Conservation (phyloP, 345 rosid genomes). For the Rhizophora mangle region DNA sequence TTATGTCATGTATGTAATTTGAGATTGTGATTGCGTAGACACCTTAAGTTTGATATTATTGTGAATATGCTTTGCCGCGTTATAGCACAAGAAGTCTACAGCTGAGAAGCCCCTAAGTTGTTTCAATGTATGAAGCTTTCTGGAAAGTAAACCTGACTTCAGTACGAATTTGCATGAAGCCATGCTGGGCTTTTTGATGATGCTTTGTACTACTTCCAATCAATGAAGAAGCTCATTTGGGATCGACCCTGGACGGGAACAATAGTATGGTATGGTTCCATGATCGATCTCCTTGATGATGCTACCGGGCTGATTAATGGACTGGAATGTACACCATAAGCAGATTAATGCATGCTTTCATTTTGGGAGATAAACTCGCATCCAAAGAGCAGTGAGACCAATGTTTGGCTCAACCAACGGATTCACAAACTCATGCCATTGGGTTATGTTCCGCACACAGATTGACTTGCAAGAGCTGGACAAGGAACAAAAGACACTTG, state of each 20-base stretch:
- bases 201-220: constrained; percentile 55
- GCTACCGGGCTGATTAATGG: constrained; percentile 53
- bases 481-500: constrained; percentile 57
- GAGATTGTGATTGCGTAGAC: no score
- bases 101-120: constrained; percentile 50
- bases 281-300: constrained; percentile 73
- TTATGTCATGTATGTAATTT: no score
- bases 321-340: constrained; percentile 52
- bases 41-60: no score
- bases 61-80: no score
- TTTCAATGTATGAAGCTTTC: constrained; percentile 52
- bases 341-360: constrained; percentile 50
- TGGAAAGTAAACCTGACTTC: constrained; percentile 46
- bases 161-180: constrained; percentile 71
- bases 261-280: constrained; percentile 46
- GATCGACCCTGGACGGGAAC: constrained; percentile 61
- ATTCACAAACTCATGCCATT: constrained; percentile 35
- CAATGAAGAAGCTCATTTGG: constrained; percentile 58
- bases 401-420: constrained; percentile 34
- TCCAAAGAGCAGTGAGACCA: constrained; percentile 45
- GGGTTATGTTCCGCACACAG: constrained; percentile 67
- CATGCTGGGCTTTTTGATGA: constrained; percentile 63
- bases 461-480: constrained; percentile 60
- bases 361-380: constrained; percentile 58
- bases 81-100: constrained; percentile 58